Conservation (phyloP, 768 basidiomycete species). For the Porphyrellus cyaneotinctus region DNA sequence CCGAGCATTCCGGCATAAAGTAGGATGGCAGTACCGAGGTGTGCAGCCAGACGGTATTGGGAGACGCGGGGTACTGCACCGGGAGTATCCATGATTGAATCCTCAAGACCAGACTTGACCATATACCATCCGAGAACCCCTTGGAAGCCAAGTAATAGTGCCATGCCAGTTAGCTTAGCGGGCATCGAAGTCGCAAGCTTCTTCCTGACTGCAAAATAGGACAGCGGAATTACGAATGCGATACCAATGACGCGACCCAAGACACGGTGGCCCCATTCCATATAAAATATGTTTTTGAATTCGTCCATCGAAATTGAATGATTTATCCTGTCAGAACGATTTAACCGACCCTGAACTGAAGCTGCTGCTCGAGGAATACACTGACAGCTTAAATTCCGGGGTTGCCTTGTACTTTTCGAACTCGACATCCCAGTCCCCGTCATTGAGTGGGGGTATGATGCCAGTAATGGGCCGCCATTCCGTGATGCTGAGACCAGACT, state of each 20-base stretch:
- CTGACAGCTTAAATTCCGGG: constrained; percentile 94
- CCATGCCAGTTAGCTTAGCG: constrained; percentile 64
- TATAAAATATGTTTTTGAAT: constrained; percentile 95
- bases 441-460: constrained; percentile 73
- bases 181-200: constrained; percentile 64
- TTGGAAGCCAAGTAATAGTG: constrained; percentile 82
- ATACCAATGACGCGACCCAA: constrained; percentile 85
- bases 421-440: constrained; percentile 77
- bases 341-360: not conserved
- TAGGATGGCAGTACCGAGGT: constrained; percentile 85
- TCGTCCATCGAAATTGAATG: constrained; percentile 81
- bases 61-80: constrained; percentile 91
- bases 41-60: constrained; percentile 94
- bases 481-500: constrained; percentile 95
- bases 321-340: constrained; percentile 60
- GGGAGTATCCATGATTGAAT: constrained; percentile 72
- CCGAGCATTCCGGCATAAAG: constrained; percentile 94
- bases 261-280: constrained; percentile 97
- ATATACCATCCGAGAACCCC: constrained; percentile 98
- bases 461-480: constrained; percentile 97
- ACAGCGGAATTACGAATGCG: constrained; percentile 78
- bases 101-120: constrained; percentile 94
- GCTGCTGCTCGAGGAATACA: constrained; percentile 13
- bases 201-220: constrained; percentile 72
- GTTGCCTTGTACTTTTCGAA: constrained; percentile 93